These are phyloP conservation scores for Yamadazyma trypodendri DNA, from an alignment of 1,139 yeast genomes.

Conservation along the genomic window DNA sequence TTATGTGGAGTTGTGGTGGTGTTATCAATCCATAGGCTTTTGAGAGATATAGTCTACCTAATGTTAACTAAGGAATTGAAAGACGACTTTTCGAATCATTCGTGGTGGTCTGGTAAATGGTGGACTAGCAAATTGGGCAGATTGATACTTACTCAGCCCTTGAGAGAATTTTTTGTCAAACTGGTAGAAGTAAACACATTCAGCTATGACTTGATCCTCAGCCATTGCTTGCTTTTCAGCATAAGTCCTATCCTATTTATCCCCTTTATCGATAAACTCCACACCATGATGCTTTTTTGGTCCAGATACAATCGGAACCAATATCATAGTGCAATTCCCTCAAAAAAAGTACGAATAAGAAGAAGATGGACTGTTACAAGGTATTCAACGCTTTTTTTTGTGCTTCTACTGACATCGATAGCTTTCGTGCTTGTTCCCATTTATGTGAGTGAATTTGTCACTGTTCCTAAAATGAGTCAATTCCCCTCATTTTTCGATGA, in stretches of 20 bases:
- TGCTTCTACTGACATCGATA: constrained; percentile 16
- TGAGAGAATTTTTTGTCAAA: constrained; percentile 68
- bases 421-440: constrained; percentile 27
- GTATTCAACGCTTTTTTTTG: constrained; percentile 23
- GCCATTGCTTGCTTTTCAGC: constrained; percentile 59
- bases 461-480: constrained; percentile 16
- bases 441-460: constrained; percentile 6
- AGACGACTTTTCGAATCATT: constrained; percentile 54
- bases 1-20: constrained; percentile 59
- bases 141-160: constrained; percentile 60
- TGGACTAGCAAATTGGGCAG: constrained; percentile 56
- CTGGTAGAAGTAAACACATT: constrained; percentile 66
- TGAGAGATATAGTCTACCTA: constrained; percentile 36
- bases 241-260: constrained; percentile 64
- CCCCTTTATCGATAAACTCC: constrained; percentile 55
- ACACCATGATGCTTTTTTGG: constrained; percentile 39
- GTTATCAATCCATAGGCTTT: constrained; percentile 52
- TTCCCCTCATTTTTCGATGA: constrained; percentile 24
- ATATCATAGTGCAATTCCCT: constrained; percentile 26
- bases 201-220: constrained; percentile 68
- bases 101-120: constrained; percentile 94
- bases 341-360: constrained; percentile 20
- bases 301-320: constrained; percentile 25
- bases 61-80: constrained; percentile 59
- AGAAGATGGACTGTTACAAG: constrained; percentile 17